Evolutionary conservation across 805 yeast species (phyloP), one percentile per base, ranked within the genome.

Genomic region (Pichia ethanolica): DNA sequence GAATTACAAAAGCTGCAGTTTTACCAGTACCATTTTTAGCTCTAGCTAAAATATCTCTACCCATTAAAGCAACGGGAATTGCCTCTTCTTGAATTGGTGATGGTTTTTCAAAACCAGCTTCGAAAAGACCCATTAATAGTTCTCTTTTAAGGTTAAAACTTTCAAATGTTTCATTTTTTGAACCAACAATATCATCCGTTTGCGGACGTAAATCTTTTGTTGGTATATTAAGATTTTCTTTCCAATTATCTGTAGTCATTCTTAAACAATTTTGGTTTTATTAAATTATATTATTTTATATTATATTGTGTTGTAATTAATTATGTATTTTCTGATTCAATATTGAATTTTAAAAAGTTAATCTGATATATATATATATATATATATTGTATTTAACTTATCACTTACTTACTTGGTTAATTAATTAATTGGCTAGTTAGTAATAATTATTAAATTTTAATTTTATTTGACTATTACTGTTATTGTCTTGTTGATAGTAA

Each of bases 1-100:
- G 99, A 57, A 93, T 91, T 45, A 89, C 84, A 67, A 93, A 93
- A 7, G 99, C 95, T 1, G 98, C 99, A 8, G 99, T 93, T 66
- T 93, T 93, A 61, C 99, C 99, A 1, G 99, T 93, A 55, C 99
- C 99, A 70, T 93, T 93, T 67, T 93, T 93, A 41, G 99, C 98
- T 71, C 99, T 81, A 13, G 99, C 99, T 55, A 93, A 77, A 52
- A 93, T 86, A 68, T 93, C 99, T 71, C 96, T 82, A 46, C 98
- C 98, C 49, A 93, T 84, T 42, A 93, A 75, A 0, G 97, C 97
- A 62, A 89, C 88, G 3, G 99, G 99, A 50, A 93, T 93, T 7
- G 96, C 81, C 67, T 90, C 98, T 70, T 91, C 97, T 70, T 93
- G 99, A 64, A 93, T 89, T 20, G 99, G 99, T 33, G 96, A 87